phyloP scores from a whole-genome alignment of 805 yeast genomes.

The Yamadazyma philogaea region DNA sequence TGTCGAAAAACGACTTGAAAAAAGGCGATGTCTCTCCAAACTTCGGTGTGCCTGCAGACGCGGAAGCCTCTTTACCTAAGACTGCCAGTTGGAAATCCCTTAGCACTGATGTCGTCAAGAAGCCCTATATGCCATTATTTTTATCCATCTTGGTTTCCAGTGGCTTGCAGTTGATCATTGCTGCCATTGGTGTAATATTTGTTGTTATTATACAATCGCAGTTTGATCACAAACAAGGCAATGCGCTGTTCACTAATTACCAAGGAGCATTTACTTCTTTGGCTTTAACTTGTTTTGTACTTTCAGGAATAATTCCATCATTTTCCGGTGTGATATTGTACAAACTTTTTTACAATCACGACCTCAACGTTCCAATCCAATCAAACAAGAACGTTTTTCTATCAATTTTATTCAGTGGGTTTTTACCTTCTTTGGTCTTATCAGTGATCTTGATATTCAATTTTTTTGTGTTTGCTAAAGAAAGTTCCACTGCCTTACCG shows the following conservation, averaged over 20 bases:
- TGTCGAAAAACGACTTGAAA: slow-evolving; percentile 24
- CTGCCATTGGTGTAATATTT: slow-evolving; percentile 58
- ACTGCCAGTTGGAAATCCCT: slow-evolving; percentile 49
- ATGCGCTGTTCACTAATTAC: slow-evolving; percentile 57
- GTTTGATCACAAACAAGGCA: slow-evolving; percentile 18
- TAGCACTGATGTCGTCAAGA: slow-evolving; percentile 49
- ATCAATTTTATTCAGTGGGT: slow-evolving; percentile 33
- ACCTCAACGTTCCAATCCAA: slow-evolving; percentile 25
- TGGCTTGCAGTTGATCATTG: slow-evolving; percentile 71
- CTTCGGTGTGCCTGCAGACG: slow-evolving; percentile 14
- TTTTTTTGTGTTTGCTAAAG: slow-evolving; percentile 70
- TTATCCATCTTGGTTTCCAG: slow-evolving; percentile 62
- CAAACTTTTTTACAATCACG: slow-evolving; percentile 48
- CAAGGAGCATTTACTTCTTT: slow-evolving; percentile 61
- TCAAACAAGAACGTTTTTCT: slow-evolving; percentile 14
- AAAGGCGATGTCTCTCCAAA: slow-evolving; percentile 1
- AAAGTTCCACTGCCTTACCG: slow-evolving; percentile 74
- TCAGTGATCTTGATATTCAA: slow-evolving; percentile 55
- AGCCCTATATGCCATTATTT: slow-evolving; percentile 47
- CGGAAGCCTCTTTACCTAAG: slow-evolving; percentile 6
- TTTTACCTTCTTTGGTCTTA: slow-evolving; percentile 48
- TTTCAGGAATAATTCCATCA: slow-evolving; percentile 75
- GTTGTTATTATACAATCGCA: slow-evolving; percentile 43
- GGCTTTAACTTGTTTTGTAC: slow-evolving; percentile 56
- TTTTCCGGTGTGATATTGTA: slow-evolving; percentile 64